Evolutionary conservation across 805 yeast genomes (phyloP).

Genomic region (Candida glaebosa): DNA sequence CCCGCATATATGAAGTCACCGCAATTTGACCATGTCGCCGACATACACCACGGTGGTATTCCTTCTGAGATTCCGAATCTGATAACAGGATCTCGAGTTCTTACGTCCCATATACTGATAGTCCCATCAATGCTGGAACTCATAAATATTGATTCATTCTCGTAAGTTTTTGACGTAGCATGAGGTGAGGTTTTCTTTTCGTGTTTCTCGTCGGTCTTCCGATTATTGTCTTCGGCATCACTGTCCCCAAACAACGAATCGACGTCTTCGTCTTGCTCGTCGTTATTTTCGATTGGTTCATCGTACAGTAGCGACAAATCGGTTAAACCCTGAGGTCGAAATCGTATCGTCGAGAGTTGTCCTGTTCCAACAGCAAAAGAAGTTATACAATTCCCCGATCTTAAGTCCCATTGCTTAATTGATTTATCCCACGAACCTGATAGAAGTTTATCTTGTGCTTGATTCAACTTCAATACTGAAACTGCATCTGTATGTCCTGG

Average conservation of each 20-base stretch:
- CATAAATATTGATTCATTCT: conserved; percentile 55
- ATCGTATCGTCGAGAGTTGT: conserved; percentile 74
- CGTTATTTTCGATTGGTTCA: conserved; percentile 4
- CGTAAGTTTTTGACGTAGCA: conserved; percentile 20
- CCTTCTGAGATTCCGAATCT: conserved; percentile 54
- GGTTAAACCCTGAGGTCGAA: conserved; percentile 56
- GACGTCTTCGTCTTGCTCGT: conserved; percentile 13
- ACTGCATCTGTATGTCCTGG: conserved; percentile 70
- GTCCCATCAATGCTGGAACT: conserved; percentile 84
- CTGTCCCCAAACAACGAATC: conserved; percentile 19
- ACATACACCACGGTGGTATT: conserved; percentile 93
- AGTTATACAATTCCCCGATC: conserved; percentile 56
- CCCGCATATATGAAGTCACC: conserved; percentile 83
- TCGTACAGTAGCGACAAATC: conserved; percentile 28
- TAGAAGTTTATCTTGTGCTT: conserved; percentile 58
- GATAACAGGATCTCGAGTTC: conserved; percentile 45
- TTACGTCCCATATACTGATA: conserved; percentile 76
- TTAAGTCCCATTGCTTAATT: conserved; percentile 80
- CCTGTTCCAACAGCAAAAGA: conserved; percentile 61
- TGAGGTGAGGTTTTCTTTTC: conserved; percentile 13
- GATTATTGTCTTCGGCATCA: conserved; percentile 35
- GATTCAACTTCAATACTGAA: conserved; percentile 63
- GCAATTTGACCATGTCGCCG: conserved; percentile 81
- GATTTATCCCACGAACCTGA: conserved; percentile 92
- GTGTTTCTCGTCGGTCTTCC: conserved; percentile 12